phyloP scores from a whole-genome alignment of 208 protist genomes.

The Blechomonas ayalai region DNA sequence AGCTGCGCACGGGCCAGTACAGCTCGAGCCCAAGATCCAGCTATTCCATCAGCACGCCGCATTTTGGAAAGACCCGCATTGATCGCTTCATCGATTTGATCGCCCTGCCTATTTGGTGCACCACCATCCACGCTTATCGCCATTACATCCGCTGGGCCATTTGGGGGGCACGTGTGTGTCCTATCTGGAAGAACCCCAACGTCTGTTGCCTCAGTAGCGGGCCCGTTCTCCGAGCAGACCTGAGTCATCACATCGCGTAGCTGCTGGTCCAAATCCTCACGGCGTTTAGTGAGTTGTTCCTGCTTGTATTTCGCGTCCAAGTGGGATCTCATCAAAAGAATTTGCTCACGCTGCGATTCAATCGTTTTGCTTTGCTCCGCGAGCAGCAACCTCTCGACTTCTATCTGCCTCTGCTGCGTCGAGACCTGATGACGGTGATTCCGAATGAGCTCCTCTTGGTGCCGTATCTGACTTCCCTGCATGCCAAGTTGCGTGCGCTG shows the following conservation, averaged over 20 bases:
- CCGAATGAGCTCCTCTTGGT: conserved; percentile 35
- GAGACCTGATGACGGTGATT: conserved; percentile 37
- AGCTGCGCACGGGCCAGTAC: too few species aligned
- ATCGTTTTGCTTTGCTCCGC: conserved; percentile 67
- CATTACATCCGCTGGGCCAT: too few species aligned
- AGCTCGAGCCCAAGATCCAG: too few species aligned
- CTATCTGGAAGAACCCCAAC: too few species aligned
- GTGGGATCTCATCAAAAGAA: conserved; percentile 50
- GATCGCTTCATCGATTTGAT: too few species aligned
- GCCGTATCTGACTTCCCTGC: conserved; percentile 35
- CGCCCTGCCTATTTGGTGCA: too few species aligned
- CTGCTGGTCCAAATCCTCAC: conserved; percentile 5
- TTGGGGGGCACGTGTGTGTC: too few species aligned
- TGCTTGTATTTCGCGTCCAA: conserved; percentile 10
- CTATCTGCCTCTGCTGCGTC: conserved; percentile 55
- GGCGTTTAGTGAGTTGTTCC: conserved; percentile 14
- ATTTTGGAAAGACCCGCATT: too few species aligned
- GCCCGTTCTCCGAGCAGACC: too few species aligned
- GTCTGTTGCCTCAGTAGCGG: too few species aligned
- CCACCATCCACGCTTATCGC: too few species aligned
- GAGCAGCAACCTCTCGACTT: conserved; percentile 60
- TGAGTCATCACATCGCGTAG: conserved; percentile 1
- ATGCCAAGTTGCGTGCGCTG: conserved; percentile 54
- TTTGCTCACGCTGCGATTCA: conserved; percentile 54
- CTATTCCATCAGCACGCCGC: too few species aligned